phyloP scores from a whole-genome alignment of 225 moss, liverwort and hornwort genomes.

The Climacium dendroides region DNA sequence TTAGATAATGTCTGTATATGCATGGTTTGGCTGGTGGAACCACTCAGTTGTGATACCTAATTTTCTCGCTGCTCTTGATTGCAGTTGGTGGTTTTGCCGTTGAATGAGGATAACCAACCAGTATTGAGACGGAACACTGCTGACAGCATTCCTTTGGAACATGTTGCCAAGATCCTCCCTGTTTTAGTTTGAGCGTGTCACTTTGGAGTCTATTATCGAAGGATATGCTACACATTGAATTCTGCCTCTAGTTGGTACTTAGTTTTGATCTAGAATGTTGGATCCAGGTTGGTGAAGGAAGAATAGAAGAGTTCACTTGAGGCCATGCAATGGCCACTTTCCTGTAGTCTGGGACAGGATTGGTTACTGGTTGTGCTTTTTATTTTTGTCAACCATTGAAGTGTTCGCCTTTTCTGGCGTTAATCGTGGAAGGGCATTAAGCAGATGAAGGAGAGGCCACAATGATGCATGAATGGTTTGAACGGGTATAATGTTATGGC shows the following conservation, averaged over 20 bases:
- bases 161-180: conserved; percentile 83
- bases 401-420: not conserved
- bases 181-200: conserved; percentile 40
- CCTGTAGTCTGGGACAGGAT: not conserved
- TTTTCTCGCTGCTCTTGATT: conserved; percentile 2
- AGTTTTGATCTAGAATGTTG: not conserved
- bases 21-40: not conserved
- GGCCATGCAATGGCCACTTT: not conserved
- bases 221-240: not conserved
- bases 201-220: not conserved
- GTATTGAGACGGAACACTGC: conserved; percentile 80
- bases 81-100: conserved; percentile 82
- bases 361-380: not conserved
- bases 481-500: not conserved
- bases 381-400: not conserved
- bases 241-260: not conserved
- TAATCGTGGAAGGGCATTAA: not conserved
- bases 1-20: not conserved
- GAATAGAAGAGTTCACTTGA: not conserved
- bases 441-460: not conserved
- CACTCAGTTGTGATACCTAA: not conserved
- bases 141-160: conserved; percentile 95
- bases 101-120: conserved; percentile 96
- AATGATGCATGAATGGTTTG: not conserved
- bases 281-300: not conserved